Percentiles rank a stretch among this genome's conserved stretches.
phyloP scores from a whole-genome alignment of 2,329 filamentous ascomycete species.

The Colletotrichum sp. region DNA sequence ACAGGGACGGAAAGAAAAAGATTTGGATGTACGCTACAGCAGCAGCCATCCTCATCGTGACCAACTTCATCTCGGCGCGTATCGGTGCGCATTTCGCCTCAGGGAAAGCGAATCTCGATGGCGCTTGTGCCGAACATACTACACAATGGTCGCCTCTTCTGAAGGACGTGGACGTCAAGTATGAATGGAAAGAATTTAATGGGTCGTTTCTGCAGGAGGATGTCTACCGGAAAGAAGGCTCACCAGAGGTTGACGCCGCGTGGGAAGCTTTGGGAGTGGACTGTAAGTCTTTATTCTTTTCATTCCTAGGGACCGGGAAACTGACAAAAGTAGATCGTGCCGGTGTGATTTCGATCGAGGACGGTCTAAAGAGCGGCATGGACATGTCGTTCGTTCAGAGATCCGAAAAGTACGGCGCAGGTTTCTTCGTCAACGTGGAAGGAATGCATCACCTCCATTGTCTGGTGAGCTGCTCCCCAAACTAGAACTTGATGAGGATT shows the following conservation, averaged over 20 bases:
- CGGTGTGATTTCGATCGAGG: slow-evolving; percentile 52
- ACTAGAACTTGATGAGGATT: not conserved
- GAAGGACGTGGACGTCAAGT: slow-evolving; percentile 34
- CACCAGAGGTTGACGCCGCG: slow-evolving; percentile 60
- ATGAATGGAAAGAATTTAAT: slow-evolving; percentile 50
- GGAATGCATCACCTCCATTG: slow-evolving; percentile 64
- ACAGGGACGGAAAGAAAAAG: not conserved
- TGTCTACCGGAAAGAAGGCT: slow-evolving; percentile 53
- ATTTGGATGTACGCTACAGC: not conserved
- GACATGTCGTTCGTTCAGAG: slow-evolving; percentile 59
- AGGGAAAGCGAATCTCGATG: slow-evolving; percentile 18
- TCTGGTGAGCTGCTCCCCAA: slow-evolving; percentile 40
- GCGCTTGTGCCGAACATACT: slow-evolving; percentile 34
- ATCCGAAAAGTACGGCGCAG: slow-evolving; percentile 59
- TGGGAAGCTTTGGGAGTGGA: slow-evolving; percentile 52
- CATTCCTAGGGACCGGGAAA: not conserved
- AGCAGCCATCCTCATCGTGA: slow-evolving; percentile 6
- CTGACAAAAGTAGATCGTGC: slow-evolving; percentile 41
- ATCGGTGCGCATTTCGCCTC: slow-evolving; percentile 23
- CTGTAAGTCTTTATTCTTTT: slow-evolving; percentile 39
- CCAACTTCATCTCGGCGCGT: slow-evolving; percentile 22
- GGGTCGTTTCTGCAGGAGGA: slow-evolving; percentile 61
- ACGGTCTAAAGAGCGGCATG: slow-evolving; percentile 57
- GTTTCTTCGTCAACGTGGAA: slow-evolving; percentile 62
- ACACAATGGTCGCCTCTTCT: slow-evolving; percentile 42